These are phyloP conservation scores for Noccaea caerulescens DNA, from an alignment of 345 rosid species.

Conservation along the genomic window DNA sequence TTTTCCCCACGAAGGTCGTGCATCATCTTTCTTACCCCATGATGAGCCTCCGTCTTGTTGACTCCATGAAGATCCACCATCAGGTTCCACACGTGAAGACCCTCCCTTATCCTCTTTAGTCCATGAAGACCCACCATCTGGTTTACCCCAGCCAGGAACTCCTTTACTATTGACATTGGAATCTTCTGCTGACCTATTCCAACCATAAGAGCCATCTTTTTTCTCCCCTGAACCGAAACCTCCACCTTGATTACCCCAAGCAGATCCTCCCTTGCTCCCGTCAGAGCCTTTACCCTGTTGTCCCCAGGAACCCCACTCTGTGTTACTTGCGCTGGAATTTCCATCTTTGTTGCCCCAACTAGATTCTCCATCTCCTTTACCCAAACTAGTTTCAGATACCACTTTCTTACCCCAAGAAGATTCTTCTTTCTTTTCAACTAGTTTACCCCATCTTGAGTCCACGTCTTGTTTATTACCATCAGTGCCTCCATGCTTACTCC, in stretches of 20 bases:
- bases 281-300: constrained; percentile 37
- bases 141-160: constrained; percentile 31
- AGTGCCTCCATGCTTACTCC: constrained; percentile 41
- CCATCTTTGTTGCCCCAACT: constrained; percentile 44
- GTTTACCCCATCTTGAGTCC: constrained; percentile 37
- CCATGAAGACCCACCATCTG: constrained; percentile 32
- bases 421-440: constrained; percentile 39
- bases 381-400: constrained; percentile 39
- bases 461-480: constrained; percentile 28
- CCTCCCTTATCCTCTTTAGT: neutral
- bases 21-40: constrained; percentile 31
- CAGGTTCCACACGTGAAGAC: neutral
- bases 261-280: constrained; percentile 19
- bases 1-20: constrained; percentile 27
- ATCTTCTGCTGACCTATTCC: constrained; percentile 32
- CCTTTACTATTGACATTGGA: constrained; percentile 45
- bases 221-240: constrained; percentile 33
- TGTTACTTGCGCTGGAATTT: constrained; percentile 42
- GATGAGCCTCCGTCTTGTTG: constrained; percentile 5
- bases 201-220: constrained; percentile 40
- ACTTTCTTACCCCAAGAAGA: constrained; percentile 38
- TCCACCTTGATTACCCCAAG: constrained; percentile 41
- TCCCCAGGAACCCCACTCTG: constrained; percentile 47
- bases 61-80: constrained; percentile 40
- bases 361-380: constrained; percentile 38